phyloP scores from a whole-genome alignment of 1,284 basidiomycete genomes.

The Caloboletus firmus region DNA sequence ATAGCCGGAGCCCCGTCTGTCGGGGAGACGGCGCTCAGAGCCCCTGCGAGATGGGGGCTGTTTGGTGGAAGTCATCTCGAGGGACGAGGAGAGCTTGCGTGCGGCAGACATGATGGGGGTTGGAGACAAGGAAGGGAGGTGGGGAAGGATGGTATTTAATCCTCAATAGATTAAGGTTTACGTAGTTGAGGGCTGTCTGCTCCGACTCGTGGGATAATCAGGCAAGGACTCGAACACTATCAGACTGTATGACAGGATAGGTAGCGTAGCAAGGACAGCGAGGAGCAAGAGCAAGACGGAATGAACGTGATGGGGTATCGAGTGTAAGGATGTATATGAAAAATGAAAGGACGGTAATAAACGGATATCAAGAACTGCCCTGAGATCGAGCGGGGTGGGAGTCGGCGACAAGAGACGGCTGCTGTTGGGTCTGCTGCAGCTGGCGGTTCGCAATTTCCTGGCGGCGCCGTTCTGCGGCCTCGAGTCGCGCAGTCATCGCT shows the following conservation, averaged over 20 bases:
- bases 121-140: neutral
- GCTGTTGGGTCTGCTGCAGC: conserved; percentile 34
- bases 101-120: conserved; percentile 26
- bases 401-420: conserved; percentile 18
- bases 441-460: conserved; percentile 49
- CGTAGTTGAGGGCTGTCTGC: neutral
- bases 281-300: conserved; percentile 13
- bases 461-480: conserved; percentile 67
- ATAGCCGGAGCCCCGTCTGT: conserved; percentile 45
- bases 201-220: conserved; percentile 11
- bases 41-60: conserved; percentile 35
- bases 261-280: conserved; percentile 11
- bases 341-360: conserved; percentile 30
- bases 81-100: conserved; percentile 34
- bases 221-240: neutral
- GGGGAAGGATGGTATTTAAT: conserved; percentile 20
- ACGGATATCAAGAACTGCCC: conserved; percentile 29
- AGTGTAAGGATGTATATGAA: conserved; percentile 11
- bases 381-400: conserved; percentile 17
- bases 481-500: conserved; percentile 71
- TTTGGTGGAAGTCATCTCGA: conserved; percentile 37
- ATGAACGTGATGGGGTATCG: conserved; percentile 32
- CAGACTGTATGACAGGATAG: conserved; percentile 7
- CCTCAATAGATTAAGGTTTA: conserved; percentile 16
- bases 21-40: conserved; percentile 37